phyloP scores from a whole-genome alignment of 352 stramenopile genomes.

The Phytophthora ohioensis region DNA sequence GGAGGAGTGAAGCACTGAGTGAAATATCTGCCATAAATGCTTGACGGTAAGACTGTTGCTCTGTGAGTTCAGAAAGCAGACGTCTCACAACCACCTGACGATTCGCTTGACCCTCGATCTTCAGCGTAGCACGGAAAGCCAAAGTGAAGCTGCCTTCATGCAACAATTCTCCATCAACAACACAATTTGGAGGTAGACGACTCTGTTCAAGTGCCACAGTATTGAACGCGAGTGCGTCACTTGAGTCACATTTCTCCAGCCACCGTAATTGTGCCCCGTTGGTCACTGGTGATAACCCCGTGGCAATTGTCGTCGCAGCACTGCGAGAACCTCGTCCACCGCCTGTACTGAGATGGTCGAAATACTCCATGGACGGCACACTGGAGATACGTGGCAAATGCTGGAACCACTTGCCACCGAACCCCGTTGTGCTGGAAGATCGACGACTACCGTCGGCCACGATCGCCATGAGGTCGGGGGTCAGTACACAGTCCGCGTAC shows the following conservation, averaged over 20 bases:
- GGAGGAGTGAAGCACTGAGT: slow-evolving; percentile 36
- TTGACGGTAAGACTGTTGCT: slow-evolving; percentile 35
- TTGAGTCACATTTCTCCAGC: slow-evolving; percentile 33
- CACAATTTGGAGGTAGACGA: slow-evolving; percentile 34
- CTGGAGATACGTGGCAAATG: slow-evolving; percentile 42
- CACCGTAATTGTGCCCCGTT: slow-evolving; percentile 10
- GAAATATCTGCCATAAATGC: slow-evolving; percentile 53
- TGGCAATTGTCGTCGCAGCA: slow-evolving; percentile 28
- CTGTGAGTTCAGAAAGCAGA: slow-evolving; percentile 27
- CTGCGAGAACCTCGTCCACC: slow-evolving; percentile 20
- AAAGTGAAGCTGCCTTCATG: slow-evolving; percentile 45
- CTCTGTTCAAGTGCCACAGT: slow-evolving; percentile 36
- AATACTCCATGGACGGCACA: slow-evolving; percentile 42
- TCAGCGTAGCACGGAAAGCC: slow-evolving; percentile 38
- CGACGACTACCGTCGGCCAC: slow-evolving; percentile 31
- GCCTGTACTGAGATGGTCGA: slow-evolving; percentile 28
- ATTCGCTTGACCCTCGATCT: slow-evolving; percentile 34
- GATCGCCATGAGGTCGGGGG: slow-evolving; percentile 42
- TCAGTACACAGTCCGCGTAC: slow-evolving; percentile 46
- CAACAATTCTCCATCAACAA: slow-evolving; percentile 38
- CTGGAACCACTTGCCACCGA: slow-evolving; percentile 38
- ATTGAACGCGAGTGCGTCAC: slow-evolving; percentile 25
- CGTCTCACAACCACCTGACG: slow-evolving; percentile 38
- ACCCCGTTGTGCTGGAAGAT: slow-evolving; percentile 8
- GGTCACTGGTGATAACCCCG: slow-evolving; percentile 15